Evolutionary conservation across 1,139 yeast genomes (phyloP).

Genomic region (Pichia kudriavzevii): DNA sequence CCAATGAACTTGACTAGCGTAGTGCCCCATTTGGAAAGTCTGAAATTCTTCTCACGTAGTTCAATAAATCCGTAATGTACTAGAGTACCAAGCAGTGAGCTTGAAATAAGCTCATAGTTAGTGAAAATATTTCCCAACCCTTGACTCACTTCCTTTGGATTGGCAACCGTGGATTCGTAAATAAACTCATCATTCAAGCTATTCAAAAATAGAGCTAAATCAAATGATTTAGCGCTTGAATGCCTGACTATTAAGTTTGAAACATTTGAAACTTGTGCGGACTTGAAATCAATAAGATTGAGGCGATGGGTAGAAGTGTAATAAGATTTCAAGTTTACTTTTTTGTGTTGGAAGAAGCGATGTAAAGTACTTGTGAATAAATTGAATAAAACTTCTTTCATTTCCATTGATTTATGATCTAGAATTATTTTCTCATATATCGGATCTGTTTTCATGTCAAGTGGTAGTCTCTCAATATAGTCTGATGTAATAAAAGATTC

Average conservation of each 20-base stretch:
- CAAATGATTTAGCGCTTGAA: slow-evolving; percentile 25
- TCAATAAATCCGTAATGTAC: slow-evolving; percentile 46
- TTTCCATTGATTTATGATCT: slow-evolving; percentile 37
- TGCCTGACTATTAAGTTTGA: slow-evolving; percentile 22
- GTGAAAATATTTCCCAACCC: slow-evolving; percentile 31
- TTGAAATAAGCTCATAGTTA: slow-evolving; percentile 50
- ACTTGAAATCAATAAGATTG: slow-evolving; percentile 47
- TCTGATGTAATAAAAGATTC: slow-evolving; percentile 64
- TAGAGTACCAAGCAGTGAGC: slow-evolving; percentile 53
- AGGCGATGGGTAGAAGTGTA: slow-evolving; percentile 36
- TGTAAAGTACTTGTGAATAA: slow-evolving; percentile 67
- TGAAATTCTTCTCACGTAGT: slow-evolving; percentile 30
- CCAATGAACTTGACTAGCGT: slow-evolving; percentile 28
- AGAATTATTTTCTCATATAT: slow-evolving; percentile 53
- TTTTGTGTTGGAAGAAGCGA: slow-evolving; percentile 79
- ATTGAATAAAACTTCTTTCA: slow-evolving; percentile 56
- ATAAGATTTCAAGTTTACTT: slow-evolving; percentile 53
- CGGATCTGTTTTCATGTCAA: slow-evolving; percentile 54
- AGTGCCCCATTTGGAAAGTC: slow-evolving; percentile 51
- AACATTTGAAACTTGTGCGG: slow-evolving; percentile 15
- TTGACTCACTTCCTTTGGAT: neutral
- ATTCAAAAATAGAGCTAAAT: slow-evolving; percentile 19
- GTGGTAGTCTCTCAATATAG: slow-evolving; percentile 58
- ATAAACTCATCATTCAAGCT: slow-evolving; percentile 20
- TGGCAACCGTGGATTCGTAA: slow-evolving; percentile 14